phyloP scores from a whole-genome alignment of 371 early-diverging fungal species.

The Apophysomyces elegans region DNA sequence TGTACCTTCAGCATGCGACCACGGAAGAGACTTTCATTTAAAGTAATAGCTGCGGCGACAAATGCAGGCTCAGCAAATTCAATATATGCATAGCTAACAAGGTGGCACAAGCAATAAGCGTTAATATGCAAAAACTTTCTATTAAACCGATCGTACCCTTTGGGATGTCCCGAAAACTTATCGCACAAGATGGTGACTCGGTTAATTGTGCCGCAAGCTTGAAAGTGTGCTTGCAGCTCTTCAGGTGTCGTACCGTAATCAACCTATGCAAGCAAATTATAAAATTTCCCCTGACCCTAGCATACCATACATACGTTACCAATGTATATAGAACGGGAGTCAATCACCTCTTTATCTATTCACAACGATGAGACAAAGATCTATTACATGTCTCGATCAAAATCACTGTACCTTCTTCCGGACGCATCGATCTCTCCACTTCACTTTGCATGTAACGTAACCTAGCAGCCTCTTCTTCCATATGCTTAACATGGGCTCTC shows the following conservation, averaged over 20 bases:
- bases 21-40: constrained; percentile 90
- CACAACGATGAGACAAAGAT: background rate
- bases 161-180: constrained; percentile 95
- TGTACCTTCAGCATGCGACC: constrained; percentile 85
- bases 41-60: constrained; percentile 86
- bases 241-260: constrained; percentile 96
- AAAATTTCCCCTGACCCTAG: constrained; percentile 10
- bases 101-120: constrained; percentile 1
- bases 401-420: constrained; percentile 58
- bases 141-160: constrained; percentile 67
- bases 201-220: constrained; percentile 96
- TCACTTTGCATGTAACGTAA: constrained; percentile 91
- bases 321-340: constrained; percentile 93
- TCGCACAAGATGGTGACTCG: constrained; percentile 95
- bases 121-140: background rate
- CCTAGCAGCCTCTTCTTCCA: constrained; percentile 96
- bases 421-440: constrained; percentile 80
- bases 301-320: constrained; percentile 76
- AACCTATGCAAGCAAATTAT: constrained; percentile 55
- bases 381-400: background rate
- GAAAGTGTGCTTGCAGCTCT: constrained; percentile 95
- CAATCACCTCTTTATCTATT: constrained; percentile 82
- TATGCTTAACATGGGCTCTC: constrained; percentile 87
- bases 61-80: constrained; percentile 91
- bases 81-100: constrained; percentile 83